Conservation (phyloP, 1,139 yeast species). For the Magnusiomyces tetraspermus region DNA sequence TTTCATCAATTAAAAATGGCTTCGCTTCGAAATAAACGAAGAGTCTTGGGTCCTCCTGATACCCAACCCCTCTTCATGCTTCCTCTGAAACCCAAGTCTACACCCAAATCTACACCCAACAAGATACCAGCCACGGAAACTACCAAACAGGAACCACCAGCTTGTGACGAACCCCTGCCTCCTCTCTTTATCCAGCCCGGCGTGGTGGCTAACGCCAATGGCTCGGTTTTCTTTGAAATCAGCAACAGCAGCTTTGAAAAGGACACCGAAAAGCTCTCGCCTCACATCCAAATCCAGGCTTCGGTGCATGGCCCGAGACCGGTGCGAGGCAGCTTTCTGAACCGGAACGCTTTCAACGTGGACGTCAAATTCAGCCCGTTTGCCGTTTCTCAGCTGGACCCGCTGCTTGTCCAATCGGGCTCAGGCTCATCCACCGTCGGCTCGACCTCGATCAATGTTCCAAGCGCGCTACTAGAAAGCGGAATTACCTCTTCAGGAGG, state of each 20-base stretch:
- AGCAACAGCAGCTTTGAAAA: slow-evolving; percentile 28
- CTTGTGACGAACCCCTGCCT: slow-evolving; percentile 9
- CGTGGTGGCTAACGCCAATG: slow-evolving; percentile 63
- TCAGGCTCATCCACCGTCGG: slow-evolving; percentile 27
- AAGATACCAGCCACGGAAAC: background rate
- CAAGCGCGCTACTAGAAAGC: slow-evolving; percentile 18
- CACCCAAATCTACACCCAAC: background rate
- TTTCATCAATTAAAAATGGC: slow-evolving; percentile 10
- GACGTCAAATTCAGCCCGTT: slow-evolving; percentile 53
- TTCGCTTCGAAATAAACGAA: slow-evolving; percentile 27
- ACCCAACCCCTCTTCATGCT: slow-evolving; percentile 20
- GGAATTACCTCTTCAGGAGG: slow-evolving; percentile 12
- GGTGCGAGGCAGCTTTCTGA: slow-evolving; percentile 62
- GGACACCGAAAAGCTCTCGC: background rate
- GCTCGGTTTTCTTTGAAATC: slow-evolving; percentile 71
- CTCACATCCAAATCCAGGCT: slow-evolving; percentile 48
- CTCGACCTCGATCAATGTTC: slow-evolving; percentile 13
- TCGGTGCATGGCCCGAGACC: slow-evolving; percentile 89
- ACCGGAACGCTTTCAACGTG: slow-evolving; percentile 59
- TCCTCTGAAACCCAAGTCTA: background rate
- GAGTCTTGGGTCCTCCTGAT: slow-evolving; percentile 34
- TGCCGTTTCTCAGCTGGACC: slow-evolving; percentile 23
- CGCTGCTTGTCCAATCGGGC: slow-evolving; percentile 11
- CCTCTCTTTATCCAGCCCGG: slow-evolving; percentile 44
- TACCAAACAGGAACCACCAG: background rate